A percentile compares a stretch with the other conserved stretches of the same genome.
Conservation (phyloP, 495 filamentous ascomycete species). For the Apiosordaria backusii region DNA sequence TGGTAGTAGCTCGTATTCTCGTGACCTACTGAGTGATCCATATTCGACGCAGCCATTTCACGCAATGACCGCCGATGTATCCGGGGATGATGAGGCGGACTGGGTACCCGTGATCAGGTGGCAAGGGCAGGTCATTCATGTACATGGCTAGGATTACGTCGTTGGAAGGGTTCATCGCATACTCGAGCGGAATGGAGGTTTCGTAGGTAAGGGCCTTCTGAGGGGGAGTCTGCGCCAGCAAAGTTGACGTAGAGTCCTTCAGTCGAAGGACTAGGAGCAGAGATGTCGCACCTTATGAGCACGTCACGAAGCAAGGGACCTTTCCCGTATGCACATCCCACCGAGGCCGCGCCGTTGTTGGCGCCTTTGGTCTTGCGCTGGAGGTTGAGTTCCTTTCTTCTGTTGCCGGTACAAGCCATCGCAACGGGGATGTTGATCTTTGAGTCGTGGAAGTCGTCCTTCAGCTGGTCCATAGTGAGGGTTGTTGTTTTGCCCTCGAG, state of each 20-base stretch:
- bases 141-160: slow-evolving; percentile 18
- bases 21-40: slow-evolving; percentile 11
- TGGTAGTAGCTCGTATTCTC: slow-evolving; percentile 22
- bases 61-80: slow-evolving; percentile 15
- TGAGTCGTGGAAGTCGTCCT: slow-evolving; percentile 6
- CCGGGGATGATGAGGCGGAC: slow-evolving; percentile 20
- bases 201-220: slow-evolving; percentile 15
- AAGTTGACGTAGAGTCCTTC: slow-evolving; percentile 14
- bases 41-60: slow-evolving; percentile 22
- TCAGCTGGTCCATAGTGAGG: slow-evolving; percentile 18
- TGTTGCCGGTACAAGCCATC: slow-evolving; percentile 21
- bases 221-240: slow-evolving; percentile 16
- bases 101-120: slow-evolving; percentile 22
- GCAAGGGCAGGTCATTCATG: slow-evolving; percentile 23
- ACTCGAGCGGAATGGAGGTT: slow-evolving; percentile 15
- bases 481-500: slow-evolving; percentile 6
- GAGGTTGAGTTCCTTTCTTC: slow-evolving; percentile 22
- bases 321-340: slow-evolving; percentile 21
- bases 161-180: slow-evolving; percentile 9
- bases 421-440: slow-evolving; percentile 23
- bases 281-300: slow-evolving; percentile 13
- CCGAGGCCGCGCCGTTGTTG: slow-evolving; percentile 19
- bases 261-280: background rate
- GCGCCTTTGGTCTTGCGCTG: slow-evolving; percentile 19
- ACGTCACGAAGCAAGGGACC: slow-evolving; percentile 13